Percentiles rank a stretch among this genome's conserved stretches.
Conservation (phyloP, 2,329 filamentous ascomycete species). For the Ceratocystis albifundus region DNA sequence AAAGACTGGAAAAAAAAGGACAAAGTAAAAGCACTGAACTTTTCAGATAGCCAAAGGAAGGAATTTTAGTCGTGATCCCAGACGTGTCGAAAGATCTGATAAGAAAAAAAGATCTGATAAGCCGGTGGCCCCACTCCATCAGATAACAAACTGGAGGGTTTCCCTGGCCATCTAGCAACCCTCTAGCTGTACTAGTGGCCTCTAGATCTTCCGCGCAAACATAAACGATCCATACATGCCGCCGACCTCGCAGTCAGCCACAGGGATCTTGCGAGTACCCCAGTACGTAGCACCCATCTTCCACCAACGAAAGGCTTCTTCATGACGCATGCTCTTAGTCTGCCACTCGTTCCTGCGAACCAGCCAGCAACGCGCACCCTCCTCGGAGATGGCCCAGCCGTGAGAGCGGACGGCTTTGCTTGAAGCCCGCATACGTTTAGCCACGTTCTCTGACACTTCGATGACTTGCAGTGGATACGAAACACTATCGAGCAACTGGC, state of each 20-base stretch:
- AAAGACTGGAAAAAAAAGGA: neutral
- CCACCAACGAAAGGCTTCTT: constrained; percentile 52
- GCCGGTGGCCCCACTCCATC: too few species aligned
- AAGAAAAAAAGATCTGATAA: neutral
- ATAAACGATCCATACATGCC: constrained; percentile 75
- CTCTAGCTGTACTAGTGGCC: neutral
- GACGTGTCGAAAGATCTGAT: neutral
- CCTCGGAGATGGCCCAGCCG: constrained; percentile 63
- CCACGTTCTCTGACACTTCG: constrained; percentile 59
- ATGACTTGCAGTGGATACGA: constrained; percentile 64
- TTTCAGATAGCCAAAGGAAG: neutral
- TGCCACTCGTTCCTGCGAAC: constrained; percentile 42
- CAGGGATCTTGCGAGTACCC: constrained; percentile 86
- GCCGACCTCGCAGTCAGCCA: constrained; percentile 81
- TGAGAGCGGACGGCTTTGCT: constrained; percentile 46
- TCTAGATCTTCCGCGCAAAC: constrained; percentile 48
- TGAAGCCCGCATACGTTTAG: constrained; percentile 52
- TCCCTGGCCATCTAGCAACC: neutral
- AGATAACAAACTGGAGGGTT: too few species aligned
- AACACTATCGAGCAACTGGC: constrained; percentile 45
- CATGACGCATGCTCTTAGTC: constrained; percentile 27
- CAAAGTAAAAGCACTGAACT: neutral
- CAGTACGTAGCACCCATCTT: constrained; percentile 77
- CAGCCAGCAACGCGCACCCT: constrained; percentile 54
- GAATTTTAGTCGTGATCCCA: neutral